These are phyloP conservation scores for Hortaea werneckii DNA, from an alignment of 2,329 filamentous ascomycete species.

Conservation along the genomic window DNA sequence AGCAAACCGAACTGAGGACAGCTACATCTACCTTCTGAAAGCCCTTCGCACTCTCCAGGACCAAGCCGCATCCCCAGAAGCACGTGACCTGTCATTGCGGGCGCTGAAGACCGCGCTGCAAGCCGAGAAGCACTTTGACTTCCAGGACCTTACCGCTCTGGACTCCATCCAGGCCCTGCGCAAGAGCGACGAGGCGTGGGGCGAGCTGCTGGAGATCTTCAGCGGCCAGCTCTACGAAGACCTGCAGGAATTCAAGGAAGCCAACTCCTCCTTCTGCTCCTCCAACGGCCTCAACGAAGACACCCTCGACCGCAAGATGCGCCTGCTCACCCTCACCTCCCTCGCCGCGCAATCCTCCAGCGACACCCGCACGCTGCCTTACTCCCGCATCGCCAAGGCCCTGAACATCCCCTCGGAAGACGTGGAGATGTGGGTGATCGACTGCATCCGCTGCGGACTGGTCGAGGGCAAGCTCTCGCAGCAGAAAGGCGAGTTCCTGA, in stretches of 20 bases:
- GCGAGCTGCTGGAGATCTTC: constrained; percentile 91
- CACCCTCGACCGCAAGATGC: constrained; percentile 86
- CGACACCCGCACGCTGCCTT: constrained; percentile 77
- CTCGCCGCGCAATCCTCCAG: constrained; percentile 63
- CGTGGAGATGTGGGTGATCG: constrained; percentile 97
- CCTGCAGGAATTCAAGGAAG: constrained; percentile 89
- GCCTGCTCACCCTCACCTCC: constrained; percentile 83
- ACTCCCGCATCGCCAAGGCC: constrained; percentile 71
- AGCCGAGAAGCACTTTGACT: constrained; percentile 58
- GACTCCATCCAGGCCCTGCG: constrained; percentile 77
- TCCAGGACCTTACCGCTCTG: constrained; percentile 59
- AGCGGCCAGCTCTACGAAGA: constrained; percentile 88
- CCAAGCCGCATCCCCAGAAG: constrained; percentile 43
- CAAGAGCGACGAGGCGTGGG: constrained; percentile 74
- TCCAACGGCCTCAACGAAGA: constrained; percentile 60
- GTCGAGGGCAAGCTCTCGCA: constrained; percentile 96
- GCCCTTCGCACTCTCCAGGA: constrained; percentile 67
- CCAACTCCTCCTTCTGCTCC: constrained; percentile 78
- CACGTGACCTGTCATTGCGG: constrained; percentile 51
- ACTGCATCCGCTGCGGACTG: constrained; percentile 88
- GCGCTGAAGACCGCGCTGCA: constrained; percentile 58
- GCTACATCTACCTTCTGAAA: constrained; percentile 61
- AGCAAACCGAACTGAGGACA: constrained; percentile 65
- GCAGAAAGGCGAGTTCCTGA: constrained; percentile 82
- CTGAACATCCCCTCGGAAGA: constrained; percentile 74